These are phyloP conservation scores for Candida labiduridarum DNA, from an alignment of 1,139 yeast species.

Conservation along the genomic window DNA sequence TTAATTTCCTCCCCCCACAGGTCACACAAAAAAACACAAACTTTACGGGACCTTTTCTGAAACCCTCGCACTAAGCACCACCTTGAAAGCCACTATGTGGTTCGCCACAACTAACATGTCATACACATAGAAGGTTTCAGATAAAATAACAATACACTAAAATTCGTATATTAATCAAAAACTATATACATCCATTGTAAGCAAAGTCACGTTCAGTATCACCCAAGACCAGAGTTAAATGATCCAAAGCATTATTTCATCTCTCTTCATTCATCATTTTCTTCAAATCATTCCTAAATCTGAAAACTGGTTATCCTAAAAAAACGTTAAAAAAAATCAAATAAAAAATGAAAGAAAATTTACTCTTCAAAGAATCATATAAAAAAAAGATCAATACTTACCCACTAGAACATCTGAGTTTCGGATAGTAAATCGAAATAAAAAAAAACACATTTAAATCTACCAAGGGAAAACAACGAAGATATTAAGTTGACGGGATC, in stretches of 20 bases:
- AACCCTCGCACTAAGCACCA: too few relatives aligned
- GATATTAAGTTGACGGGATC: background rate
- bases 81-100: too few relatives aligned
- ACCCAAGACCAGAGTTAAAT: constrained; percentile 6
- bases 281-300: constrained; percentile 2
- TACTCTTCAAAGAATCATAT: background rate
- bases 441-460: background rate
- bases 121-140: too few relatives aligned
- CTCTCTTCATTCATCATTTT: background rate
- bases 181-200: background rate
- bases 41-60: too few relatives aligned
- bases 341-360: constrained; percentile 4
- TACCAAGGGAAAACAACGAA: background rate
- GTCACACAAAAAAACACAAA: background rate
- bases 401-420: constrained; percentile 4
- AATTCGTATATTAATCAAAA: background rate
- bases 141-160: too few relatives aligned
- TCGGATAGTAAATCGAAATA: background rate
- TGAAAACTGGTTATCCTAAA: constrained; percentile 3
- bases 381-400: background rate
- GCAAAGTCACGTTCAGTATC: constrained; percentile 2
- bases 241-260: background rate
- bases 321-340: constrained; percentile 1
- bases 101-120: too few relatives aligned
- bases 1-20: background rate